Conservation (phyloP, 495 filamentous ascomycete species). For the Penicillium samsonianum region DNA sequence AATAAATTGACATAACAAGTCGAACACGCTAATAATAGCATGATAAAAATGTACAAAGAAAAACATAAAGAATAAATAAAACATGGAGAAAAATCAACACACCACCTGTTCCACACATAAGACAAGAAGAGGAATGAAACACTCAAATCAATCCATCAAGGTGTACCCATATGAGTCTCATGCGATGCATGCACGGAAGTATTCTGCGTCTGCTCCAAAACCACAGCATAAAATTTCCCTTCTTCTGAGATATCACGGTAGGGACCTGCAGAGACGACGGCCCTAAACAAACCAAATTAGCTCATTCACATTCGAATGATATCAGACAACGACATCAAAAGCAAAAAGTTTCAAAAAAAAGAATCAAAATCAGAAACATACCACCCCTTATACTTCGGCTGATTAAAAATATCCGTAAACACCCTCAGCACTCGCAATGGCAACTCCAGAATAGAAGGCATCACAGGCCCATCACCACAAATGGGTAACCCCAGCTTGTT, state of each 20-base stretch:
- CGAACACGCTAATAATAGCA: not conserved
- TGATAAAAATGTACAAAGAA: constrained; percentile 8
- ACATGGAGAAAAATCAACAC: not conserved
- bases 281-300: constrained; percentile 27
- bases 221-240: constrained; percentile 48
- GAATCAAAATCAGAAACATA: constrained; percentile 26
- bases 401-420: constrained; percentile 51
- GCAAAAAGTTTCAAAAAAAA: constrained; percentile 9
- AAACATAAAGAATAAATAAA: not conserved
- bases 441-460: constrained; percentile 42
- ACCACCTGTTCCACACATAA: not conserved
- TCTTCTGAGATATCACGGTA: constrained; percentile 45
- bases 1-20: not conserved
- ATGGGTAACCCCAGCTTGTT: constrained; percentile 49
- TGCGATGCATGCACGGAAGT: constrained; percentile 7
- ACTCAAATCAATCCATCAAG: constrained; percentile 5
- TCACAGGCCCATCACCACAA: constrained; percentile 39
- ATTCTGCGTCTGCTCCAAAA: constrained; percentile 35
- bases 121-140: not conserved
- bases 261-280: constrained; percentile 40
- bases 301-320: not conserved
- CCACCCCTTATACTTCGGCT: constrained; percentile 49
- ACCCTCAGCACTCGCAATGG: constrained; percentile 40
- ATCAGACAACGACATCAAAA: constrained; percentile 15
- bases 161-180: constrained; percentile 17